These are phyloP conservation scores for Septoria petroselini DNA, from an alignment of 2,329 filamentous ascomycete species.

Conservation along the genomic window DNA sequence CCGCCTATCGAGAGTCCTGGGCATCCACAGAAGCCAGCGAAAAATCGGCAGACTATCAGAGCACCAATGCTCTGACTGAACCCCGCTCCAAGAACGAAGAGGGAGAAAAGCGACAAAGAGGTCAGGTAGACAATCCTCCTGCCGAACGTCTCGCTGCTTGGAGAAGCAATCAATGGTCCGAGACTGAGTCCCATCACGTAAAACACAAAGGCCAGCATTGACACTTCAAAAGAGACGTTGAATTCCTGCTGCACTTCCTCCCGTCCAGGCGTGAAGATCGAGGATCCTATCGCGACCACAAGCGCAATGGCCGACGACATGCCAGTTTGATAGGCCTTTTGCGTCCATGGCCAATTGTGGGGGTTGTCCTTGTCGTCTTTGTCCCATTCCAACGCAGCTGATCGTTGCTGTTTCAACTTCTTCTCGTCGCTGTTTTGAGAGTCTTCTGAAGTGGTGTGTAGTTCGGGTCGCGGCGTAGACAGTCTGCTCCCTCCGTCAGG, in stretches of 20 bases:
- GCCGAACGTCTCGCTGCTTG: slow-evolving; percentile 42
- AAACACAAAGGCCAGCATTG: slow-evolving; percentile 57
- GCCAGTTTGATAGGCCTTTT: slow-evolving; percentile 43
- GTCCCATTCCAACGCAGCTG: slow-evolving; percentile 30
- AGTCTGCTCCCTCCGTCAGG: no score
- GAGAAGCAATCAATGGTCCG: slow-evolving; percentile 48
- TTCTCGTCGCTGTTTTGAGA: no score
- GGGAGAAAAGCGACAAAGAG: slow-evolving; percentile 47
- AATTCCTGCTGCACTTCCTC: slow-evolving; percentile 52
- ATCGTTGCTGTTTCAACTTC: neutral
- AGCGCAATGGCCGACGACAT: slow-evolving; percentile 37
- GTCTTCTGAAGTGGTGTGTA: no score
- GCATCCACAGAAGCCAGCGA: slow-evolving; percentile 69
- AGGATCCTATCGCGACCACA: slow-evolving; percentile 38
- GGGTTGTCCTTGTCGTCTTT: slow-evolving; percentile 47
- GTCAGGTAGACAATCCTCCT: slow-evolving; percentile 53
- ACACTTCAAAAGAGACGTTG: slow-evolving; percentile 52
- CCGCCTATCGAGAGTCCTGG: slow-evolving; percentile 45
- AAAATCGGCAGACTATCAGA: slow-evolving; percentile 59
- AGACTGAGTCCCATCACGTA: slow-evolving; percentile 60
- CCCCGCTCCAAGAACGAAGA: slow-evolving; percentile 58
- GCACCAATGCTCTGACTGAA: slow-evolving; percentile 53
- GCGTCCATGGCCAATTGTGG: slow-evolving; percentile 50
- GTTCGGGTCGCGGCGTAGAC: no score
- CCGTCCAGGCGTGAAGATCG: slow-evolving; percentile 24